Evolutionary conservation across 164 flowering plant species (phyloP).

Genomic region (Buxus sempervirens): DNA sequence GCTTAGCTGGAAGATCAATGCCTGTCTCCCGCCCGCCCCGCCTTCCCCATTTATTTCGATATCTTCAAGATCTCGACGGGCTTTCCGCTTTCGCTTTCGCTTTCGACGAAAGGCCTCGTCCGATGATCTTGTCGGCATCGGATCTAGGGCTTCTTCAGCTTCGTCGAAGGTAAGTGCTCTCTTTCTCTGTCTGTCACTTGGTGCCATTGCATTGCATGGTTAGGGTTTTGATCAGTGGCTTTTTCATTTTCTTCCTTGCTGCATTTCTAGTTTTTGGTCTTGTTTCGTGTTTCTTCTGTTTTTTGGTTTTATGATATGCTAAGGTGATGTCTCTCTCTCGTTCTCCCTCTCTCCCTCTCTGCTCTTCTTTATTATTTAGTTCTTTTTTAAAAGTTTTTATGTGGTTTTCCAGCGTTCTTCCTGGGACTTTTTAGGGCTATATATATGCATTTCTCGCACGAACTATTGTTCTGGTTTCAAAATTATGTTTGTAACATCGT

Average conservation of each 20-base stretch:
- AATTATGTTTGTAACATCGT: too few species aligned
- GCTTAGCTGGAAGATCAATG: too few species aligned
- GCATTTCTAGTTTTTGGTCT: not conserved
- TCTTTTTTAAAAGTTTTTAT: not conserved
- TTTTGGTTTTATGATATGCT: too few species aligned
- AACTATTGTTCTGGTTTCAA: not conserved
- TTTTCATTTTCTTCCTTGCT: not conserved
- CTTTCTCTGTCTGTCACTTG: not conserved
- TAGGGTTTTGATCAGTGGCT: not conserved
- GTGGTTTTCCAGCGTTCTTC: not conserved
- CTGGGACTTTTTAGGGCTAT: not conserved
- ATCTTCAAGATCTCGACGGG: not conserved
- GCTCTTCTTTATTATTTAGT: not conserved
- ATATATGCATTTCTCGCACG: not conserved
- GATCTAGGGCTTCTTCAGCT: slow-evolving; percentile 30
- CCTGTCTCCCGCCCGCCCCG: not conserved
- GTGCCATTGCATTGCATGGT: not conserved
- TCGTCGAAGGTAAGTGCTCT: slow-evolving; percentile 18
- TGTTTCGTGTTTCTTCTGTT: not conserved
- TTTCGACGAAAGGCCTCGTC: not conserved
- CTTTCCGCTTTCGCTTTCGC: not conserved
- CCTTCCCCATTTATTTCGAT: not conserved
- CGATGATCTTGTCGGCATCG: slow-evolving; percentile 14
- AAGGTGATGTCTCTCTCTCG: too few species aligned
- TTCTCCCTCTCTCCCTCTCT: not conserved